Evolutionary conservation across 2,329 filamentous ascomycete species (phyloP), one percentile per base, ranked within the genome.

Genomic region (Beauveria caledonica): DNA sequence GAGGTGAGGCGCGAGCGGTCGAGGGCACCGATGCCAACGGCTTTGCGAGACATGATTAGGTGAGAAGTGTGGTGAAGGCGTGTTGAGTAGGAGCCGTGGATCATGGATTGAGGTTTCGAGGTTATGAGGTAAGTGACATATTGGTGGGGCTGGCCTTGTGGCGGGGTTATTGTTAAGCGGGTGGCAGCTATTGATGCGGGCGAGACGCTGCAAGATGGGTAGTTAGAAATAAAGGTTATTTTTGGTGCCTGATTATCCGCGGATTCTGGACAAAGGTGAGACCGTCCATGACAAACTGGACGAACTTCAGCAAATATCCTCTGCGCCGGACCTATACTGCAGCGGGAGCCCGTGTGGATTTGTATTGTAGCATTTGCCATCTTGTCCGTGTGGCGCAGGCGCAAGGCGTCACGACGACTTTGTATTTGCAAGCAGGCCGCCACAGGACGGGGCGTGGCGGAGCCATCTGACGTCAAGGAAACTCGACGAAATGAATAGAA

Each of bases 11-110:
- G 89, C 63, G 86, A 89, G 66, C 92, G 89, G 73, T 92, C 89
- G 71, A 97, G 95, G 71, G 92, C 92, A 36, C 88, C 92, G 61
- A 97, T 86, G 69, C 93, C 93, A 63, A 96, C 91, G 64, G 91
- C 91, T 76, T 90, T 90, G 68, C 88, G 86, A 17, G 57, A 60
- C 48, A 60, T 60, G 27, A 15, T 40, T 25, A 13, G 21, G 23
- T 7, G 9, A 19, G 42, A 45, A 45, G 23, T 19, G 2, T 5
- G 42, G n/a, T 21, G 11, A 36, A 36, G 33, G 1, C 11, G 11
- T 36, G 11, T 36, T 36, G 11, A 36, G 5, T 36, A 36, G 11
- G 11, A 36, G 33, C 33, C 11, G 8, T 29, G 25, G 10, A 46
- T 17, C 11, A 6, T 23, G n/a, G 52, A 29, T 29, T 10, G n/a